Evolutionary conservation across 2,329 filamentous ascomycete species (phyloP), one percentile per base, ranked within the genome.

Genomic region (Tolypocladium cylindrosporum): DNA sequence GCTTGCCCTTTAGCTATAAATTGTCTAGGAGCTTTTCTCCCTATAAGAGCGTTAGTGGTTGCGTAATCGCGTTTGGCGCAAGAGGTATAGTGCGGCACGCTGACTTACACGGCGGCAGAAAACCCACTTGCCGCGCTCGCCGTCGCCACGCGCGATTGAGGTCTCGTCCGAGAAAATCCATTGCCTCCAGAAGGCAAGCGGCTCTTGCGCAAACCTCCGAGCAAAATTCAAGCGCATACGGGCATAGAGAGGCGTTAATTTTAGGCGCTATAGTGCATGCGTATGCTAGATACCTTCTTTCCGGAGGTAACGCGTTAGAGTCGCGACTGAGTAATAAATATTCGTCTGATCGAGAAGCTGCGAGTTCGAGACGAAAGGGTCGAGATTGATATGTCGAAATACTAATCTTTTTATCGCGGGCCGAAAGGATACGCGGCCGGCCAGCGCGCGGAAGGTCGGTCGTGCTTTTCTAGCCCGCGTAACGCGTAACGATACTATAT

Each of bases 1-100:
- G 57, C 52, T 61, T 61, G n/a, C 37, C 36, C 54, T 39, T 45
- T 40, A 31, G 55, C n/a, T 58, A 36, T 34, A 57, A 31, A 56
- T 57, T 7, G 6, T 1, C 43, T 16, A 55, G 11, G 37, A 61
- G 45, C 40, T 36, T 36, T 48, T 59, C 21, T 36, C 27, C 51
- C 55, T 59, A 55, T 39, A 50, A 3, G 19, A n/a, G 39, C 36
- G 40, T 61, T 55, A 57, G 55, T 37, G 39, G 14, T 16, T 16
- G 39, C 3, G 36, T 6, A 37, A 37, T 37, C 36, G 36, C 36
- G 36, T 6, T 37, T 3, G 1, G 21, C 21, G 2, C 21, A 9
- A 9, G 4, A 11, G 8, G 21, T 24, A 24, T 24, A 24, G 21
- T 24, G 6, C 4, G 10, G 7, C 8, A 21, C n/a, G 41, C 2